Base-by-base conservation (phyloP, 208 protist genomes). In the Leishmania braziliensis region DNA sequence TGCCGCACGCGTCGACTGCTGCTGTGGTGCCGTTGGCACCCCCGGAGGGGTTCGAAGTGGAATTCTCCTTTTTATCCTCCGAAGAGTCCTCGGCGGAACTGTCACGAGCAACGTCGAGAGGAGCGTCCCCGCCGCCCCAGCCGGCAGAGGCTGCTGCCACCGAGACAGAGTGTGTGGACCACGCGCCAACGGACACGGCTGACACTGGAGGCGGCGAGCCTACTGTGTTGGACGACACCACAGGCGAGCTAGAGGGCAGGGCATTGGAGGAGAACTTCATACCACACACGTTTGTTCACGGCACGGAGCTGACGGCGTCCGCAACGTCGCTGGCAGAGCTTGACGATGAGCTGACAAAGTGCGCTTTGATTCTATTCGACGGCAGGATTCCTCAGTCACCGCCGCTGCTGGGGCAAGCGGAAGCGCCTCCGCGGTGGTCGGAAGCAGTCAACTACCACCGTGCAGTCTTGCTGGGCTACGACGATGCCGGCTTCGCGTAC, bases 391-490 rank as follows among this genome's bases (percentile, higher is more conserved):
- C 76, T n/a, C 75, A 84, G 43, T 8, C 39, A 9, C 33, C n/a
- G 51, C 51, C 48, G 46, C 18, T 12, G n/a, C 72, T 23, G 29
- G 72, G 8, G 50, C 29, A 6, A 12, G 53, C 1, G 43, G 36
- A 58, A 3, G 9, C 56, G 29, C 26, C 53, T 26, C 36, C 29
- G 56, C 20, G 20, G 73, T 80, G 83, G 83, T 69, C 78, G 2
- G 82, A 85, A 18, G 77, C 78, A 0, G 53, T 48, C 0, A 48
- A 85, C 73, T 85, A 85, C 54, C 77, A 79, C 46, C 62, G 71
- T 36, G 82, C 77, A 26, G 70, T 91, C n/a, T 51, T 93, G 50
- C 81, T 93, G 63, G 90, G 90, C 18, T 93, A 90, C 81, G 77
- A 89, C 69, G 77, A 69, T 18, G 26, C 79, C 18, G 86, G 81